Conservation (phyloP, 192 early-diverging fungal genomes). For the Chytriomyces sp. region DNA sequence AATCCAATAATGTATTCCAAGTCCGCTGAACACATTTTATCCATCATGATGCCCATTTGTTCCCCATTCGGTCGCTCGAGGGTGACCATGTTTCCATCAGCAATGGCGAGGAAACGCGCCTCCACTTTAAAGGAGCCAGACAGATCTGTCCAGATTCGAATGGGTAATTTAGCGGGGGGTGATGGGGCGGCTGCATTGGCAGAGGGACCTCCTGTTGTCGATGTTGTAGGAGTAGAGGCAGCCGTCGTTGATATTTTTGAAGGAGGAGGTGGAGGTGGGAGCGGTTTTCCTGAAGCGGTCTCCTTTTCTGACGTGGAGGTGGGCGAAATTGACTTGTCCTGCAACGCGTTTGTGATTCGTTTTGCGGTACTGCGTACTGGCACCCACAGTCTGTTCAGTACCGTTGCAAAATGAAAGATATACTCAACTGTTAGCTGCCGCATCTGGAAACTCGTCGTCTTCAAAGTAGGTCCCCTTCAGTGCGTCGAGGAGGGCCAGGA, state of each 20-base stretch:
- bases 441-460: slow-evolving; percentile 23
- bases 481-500: not conserved
- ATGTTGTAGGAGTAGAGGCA: not conserved
- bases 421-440: slow-evolving; percentile 13
- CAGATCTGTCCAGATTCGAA: slow-evolving; percentile 24
- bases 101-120: slow-evolving; percentile 3
- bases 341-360: not conserved
- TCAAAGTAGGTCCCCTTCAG: slow-evolving; percentile 16
- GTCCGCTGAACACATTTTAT: slow-evolving; percentile 31
- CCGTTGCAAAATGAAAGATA: too few species aligned
- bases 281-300: too few species aligned
- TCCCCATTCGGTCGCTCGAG: slow-evolving; percentile 20
- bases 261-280: not conserved
- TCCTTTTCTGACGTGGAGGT: too few species aligned
- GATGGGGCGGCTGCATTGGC: not conserved
- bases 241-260: not conserved
- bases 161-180: not conserved
- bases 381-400: too few species aligned
- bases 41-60: slow-evolving; percentile 33
- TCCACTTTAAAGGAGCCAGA: slow-evolving; percentile 32
- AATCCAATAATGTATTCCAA: slow-evolving; percentile 24
- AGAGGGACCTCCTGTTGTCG: not conserved
- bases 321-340: too few species aligned
- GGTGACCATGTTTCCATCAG: slow-evolving; percentile 20
- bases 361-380: too few species aligned